Evolutionary conservation across 495 filamentous ascomycete species (phyloP), one percentile per base, ranked within the genome.

Genomic region (Tuber borchii): DNA sequence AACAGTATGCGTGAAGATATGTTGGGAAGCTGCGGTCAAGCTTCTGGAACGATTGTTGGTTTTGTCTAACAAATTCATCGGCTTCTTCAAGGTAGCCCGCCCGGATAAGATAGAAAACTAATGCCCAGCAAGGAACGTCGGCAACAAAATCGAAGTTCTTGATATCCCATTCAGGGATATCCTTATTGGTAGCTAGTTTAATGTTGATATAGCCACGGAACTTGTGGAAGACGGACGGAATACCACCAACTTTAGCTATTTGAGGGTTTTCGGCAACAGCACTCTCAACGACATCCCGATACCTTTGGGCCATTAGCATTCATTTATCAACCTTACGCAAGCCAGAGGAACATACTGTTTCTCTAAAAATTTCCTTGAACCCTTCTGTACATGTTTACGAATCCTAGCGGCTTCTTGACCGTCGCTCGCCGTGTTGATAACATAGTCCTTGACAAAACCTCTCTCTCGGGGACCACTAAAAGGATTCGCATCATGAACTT

Each of bases 101-200:
- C 17, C 95, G 89, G 31, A 99, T 85, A n/a, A 97, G 89, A 84
- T 91, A 97, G 85, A 95, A 99, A 26, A 98, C 89, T 20, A 97
- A 85, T 69, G 93, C 93, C 96, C 96, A 99, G 77, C 94, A 91
- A 20, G 82, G 82, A 40, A 83, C 73, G 34, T 83, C 81, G 26
- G 79, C 74, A 69, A 83, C 78, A 42, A 72, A 78, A 48, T 83
- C 81, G 43, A 83, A 83, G 43, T 80, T 75, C 45, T 83, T 83
- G 61, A 72, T 65, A 37, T 81, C 77, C 82, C 82, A 83, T 71
- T 83, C 78, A 10, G 78, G 76, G 26, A 61, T 72, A 46, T 82
- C 81, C 46, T 77, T 77, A 70, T 82, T 82, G 10, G 69, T 45
- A 5, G 78, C 73, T 70, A 81, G 73, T 42, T 79, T 83, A 45